Evolutionary conservation across 495 filamentous ascomycete species (phyloP).

Genomic region (Hypoxylon lienhwacheense): DNA sequence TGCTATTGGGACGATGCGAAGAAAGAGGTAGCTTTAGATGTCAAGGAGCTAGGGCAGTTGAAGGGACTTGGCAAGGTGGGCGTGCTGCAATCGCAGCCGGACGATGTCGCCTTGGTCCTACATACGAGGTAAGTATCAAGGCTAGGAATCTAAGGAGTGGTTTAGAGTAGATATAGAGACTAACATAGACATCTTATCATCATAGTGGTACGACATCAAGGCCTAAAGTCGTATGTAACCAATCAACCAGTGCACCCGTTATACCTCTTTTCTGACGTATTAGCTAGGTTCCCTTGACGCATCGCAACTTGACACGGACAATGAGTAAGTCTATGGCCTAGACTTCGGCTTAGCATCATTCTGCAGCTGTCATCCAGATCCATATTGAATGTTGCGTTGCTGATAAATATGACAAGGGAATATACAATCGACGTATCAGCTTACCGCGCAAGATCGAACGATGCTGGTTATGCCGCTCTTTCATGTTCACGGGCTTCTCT

Average conservation of each 20-base stretch:
- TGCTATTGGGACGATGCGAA: constrained; percentile 68
- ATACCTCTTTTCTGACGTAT: constrained; percentile 15
- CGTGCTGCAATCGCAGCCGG: constrained; percentile 60
- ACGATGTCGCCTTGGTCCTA: constrained; percentile 70
- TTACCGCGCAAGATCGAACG: constrained; percentile 69
- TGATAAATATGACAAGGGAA: constrained; percentile 53
- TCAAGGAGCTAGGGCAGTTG: constrained; percentile 72
- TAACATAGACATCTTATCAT: constrained; percentile 12
- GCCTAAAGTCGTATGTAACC: constrained; percentile 67
- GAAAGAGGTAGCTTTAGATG: constrained; percentile 67
- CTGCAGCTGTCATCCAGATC: not conserved
- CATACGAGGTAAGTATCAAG: constrained; percentile 50
- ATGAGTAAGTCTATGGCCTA: constrained; percentile 57
- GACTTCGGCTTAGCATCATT: too few relatives aligned
- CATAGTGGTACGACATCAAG: constrained; percentile 75
- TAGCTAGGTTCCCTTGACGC: constrained; percentile 68
- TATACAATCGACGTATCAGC: constrained; percentile 71
- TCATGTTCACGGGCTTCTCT: constrained; percentile 84
- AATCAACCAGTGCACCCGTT: not conserved
- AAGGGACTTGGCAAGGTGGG: constrained; percentile 51
- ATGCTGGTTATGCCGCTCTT: constrained; percentile 91
- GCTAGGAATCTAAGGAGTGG: not conserved
- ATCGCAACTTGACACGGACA: constrained; percentile 73
- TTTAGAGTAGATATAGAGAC: constrained; percentile 36
- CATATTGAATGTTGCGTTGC: not conserved